phyloP scores from a whole-genome alignment of 352 stramenopile genomes.

The Phytophthora pistaciae region DNA sequence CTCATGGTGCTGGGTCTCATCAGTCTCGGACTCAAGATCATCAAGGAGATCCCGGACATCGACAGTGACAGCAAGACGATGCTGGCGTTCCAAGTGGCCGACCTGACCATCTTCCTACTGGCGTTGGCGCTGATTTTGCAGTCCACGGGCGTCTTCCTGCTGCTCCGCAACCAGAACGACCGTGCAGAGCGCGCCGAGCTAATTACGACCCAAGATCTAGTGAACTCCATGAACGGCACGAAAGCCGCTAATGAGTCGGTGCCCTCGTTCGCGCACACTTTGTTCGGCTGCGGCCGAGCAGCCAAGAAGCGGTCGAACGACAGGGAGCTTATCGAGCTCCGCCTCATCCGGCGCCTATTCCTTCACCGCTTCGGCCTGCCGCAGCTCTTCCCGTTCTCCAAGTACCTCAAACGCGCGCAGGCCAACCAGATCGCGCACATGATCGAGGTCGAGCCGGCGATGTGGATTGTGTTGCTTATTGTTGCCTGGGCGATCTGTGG shows the following conservation, averaged over 20 bases:
- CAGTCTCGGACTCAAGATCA: slow-evolving; percentile 55
- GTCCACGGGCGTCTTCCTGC: slow-evolving; percentile 49
- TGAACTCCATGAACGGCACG: slow-evolving; percentile 19
- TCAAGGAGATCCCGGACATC: slow-evolving; percentile 42
- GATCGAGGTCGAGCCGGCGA: slow-evolving; percentile 72
- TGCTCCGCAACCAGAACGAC: slow-evolving; percentile 47
- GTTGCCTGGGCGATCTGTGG: slow-evolving; percentile 52
- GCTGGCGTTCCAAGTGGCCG: slow-evolving; percentile 58
- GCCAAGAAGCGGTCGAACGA: slow-evolving; percentile 22
- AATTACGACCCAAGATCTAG: slow-evolving; percentile 44
- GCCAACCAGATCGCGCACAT: slow-evolving; percentile 82
- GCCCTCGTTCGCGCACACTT: slow-evolving; percentile 14
- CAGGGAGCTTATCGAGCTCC: slow-evolving; percentile 36
- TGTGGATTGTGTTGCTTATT: slow-evolving; percentile 61
- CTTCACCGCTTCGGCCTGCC: slow-evolving; percentile 49
- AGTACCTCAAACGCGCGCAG: slow-evolving; percentile 74
- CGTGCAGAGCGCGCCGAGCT: slow-evolving; percentile 49
- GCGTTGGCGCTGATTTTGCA: slow-evolving; percentile 57
- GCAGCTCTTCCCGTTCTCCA: slow-evolving; percentile 69
- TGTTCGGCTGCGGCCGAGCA: slow-evolving; percentile 19
- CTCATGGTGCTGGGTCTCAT: slow-evolving; percentile 69
- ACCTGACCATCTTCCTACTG: slow-evolving; percentile 63
- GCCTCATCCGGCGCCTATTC: slow-evolving; percentile 53
- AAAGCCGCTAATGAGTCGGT: background rate
- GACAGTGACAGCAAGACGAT: slow-evolving; percentile 44